A percentile compares a stretch with the other conserved stretches of the same genome.
These are phyloP conservation scores for Gliomastix tumulicola DNA, from an alignment of 2,329 filamentous ascomycete genomes.

Conservation along the genomic window DNA sequence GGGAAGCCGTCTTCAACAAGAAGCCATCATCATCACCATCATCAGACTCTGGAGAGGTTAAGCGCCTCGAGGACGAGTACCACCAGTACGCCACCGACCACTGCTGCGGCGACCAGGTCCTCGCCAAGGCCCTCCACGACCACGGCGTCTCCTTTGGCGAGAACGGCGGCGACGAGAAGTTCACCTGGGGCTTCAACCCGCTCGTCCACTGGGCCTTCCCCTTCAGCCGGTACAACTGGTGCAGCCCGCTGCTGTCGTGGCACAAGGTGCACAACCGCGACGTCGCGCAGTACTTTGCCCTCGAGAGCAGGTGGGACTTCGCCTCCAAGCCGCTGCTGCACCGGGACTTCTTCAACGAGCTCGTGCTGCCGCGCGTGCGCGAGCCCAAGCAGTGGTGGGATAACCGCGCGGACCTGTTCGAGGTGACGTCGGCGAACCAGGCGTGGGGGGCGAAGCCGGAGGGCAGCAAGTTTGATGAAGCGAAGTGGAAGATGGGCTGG, in stretches of 20 bases:
- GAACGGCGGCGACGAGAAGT: constrained; percentile 14
- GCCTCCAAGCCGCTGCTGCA: constrained; percentile 11
- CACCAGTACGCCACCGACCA: constrained; percentile 12
- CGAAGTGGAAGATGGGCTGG: constrained; percentile 11
- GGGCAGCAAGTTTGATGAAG: constrained; percentile 6
- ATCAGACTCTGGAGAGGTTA: no score
- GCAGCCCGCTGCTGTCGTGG: constrained; percentile 13
- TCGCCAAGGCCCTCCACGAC: constrained; percentile 10
- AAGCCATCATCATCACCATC: no score
- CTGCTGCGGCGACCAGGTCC: constrained; percentile 16
- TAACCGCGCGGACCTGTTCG: constrained; percentile 10
- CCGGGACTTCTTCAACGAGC: constrained; percentile 12
- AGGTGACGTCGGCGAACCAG: constrained; percentile 12
- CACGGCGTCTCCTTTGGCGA: constrained; percentile 14
- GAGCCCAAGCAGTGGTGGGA: constrained; percentile 13
- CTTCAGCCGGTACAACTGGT: constrained; percentile 14
- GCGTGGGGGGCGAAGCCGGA: constrained; percentile 6
- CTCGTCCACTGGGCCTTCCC: constrained; percentile 14
- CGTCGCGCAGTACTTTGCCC: constrained; percentile 11
- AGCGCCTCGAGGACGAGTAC: constrained; percentile 11
- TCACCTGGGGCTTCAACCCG: constrained; percentile 15
- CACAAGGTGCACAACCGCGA: constrained; percentile 16
- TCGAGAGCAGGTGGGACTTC: constrained; percentile 14
- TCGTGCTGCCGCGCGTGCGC: constrained; percentile 10
- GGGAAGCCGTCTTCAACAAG: constrained; percentile 13